Percentiles rank a stretch among this genome's conserved stretches.
These are phyloP conservation scores for Pythium biforme DNA, from an alignment of 352 stramenopile genomes.

Conservation along the genomic window DNA sequence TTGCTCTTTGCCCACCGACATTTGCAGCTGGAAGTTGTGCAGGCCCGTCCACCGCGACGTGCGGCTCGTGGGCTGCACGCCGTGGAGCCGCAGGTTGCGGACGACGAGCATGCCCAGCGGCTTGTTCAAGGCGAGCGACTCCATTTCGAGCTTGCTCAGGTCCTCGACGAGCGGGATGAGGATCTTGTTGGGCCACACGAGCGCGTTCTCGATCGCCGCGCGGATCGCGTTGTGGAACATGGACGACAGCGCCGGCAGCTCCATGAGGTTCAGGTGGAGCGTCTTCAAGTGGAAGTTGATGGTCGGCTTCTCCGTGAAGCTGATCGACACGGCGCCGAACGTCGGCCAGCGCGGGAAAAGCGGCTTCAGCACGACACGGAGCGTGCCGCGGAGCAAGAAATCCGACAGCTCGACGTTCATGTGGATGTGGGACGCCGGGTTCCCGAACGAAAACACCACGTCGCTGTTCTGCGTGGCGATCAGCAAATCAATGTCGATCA, in stretches of 20 bases:
- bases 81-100: slow-evolving; percentile 33
- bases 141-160: slow-evolving; percentile 47
- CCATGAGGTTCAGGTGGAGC: slow-evolving; percentile 45
- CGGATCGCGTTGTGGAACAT: slow-evolving; percentile 41
- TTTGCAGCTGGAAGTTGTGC: slow-evolving; percentile 34
- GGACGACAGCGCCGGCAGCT: slow-evolving; percentile 41
- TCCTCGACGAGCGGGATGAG: slow-evolving; percentile 44
- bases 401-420: slow-evolving; percentile 46
- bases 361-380: slow-evolving; percentile 45
- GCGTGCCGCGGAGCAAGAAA: slow-evolving; percentile 40
- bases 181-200: slow-evolving; percentile 48
- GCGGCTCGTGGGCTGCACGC: slow-evolving; percentile 28
- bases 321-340: slow-evolving; percentile 38
- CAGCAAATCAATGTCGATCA: slow-evolving; percentile 43
- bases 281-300: slow-evolving; percentile 49
- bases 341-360: slow-evolving; percentile 47
- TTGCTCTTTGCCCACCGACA: slow-evolving; percentile 35
- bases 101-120: slow-evolving; percentile 41
- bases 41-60: slow-evolving; percentile 37
- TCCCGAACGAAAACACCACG: slow-evolving; percentile 44
- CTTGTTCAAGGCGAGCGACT: slow-evolving; percentile 37
- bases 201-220: slow-evolving; percentile 32
- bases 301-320: slow-evolving; percentile 44
- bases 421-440: slow-evolving; percentile 31
- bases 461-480: slow-evolving; percentile 45